Conservation (phyloP, 2,329 filamentous ascomycete species). For the Cercospora citrullina region DNA sequence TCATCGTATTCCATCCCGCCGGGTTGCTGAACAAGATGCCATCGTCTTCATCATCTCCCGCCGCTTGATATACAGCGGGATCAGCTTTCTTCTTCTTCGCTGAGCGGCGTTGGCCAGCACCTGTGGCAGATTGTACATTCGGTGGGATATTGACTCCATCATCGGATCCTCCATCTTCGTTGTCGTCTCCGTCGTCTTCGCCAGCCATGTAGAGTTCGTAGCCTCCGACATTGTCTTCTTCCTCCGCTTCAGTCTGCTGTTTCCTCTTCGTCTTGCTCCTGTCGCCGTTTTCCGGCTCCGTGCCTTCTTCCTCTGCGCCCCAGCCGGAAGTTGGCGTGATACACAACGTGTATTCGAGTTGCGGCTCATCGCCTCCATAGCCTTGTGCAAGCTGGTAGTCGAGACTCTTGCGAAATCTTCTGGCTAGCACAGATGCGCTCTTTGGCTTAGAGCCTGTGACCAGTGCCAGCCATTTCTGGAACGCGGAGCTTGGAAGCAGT, state of each 20-base stretch:
- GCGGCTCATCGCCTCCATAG: conserved; percentile 69
- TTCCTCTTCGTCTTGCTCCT: conserved; percentile 36
- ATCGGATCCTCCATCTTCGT: conserved; percentile 39
- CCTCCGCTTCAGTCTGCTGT: conserved; percentile 45
- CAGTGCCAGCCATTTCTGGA: conserved; percentile 84
- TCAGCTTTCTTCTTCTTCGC: conserved; percentile 53
- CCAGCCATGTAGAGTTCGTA: conserved; percentile 94
- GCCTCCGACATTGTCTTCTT: conserved; percentile 66
- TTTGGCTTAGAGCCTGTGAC: conserved; percentile 74
- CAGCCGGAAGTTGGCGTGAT: conserved; percentile 84
- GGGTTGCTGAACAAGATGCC: conserved; percentile 69
- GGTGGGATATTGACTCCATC: conserved; percentile 42
- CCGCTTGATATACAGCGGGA: conserved; percentile 83
- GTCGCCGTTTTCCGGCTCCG: conserved; percentile 46
- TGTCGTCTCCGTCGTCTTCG: conserved; percentile 67
- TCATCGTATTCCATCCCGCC: conserved; percentile 84
- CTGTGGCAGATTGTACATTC: conserved; percentile 42
- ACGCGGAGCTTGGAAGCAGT: conserved; percentile 79
- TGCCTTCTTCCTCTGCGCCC: conserved; percentile 66
- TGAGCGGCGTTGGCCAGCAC: conserved; percentile 48
- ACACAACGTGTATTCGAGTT: conserved; percentile 82
- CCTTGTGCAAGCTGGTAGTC: conserved; percentile 94
- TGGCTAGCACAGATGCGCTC: conserved; percentile 74
- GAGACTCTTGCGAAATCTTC: conserved; percentile 79
- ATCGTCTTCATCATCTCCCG: conserved; percentile 68